phyloP scores from a whole-genome alignment of 2,329 filamentous ascomycete species.

The Fusarium coffeatum region DNA sequence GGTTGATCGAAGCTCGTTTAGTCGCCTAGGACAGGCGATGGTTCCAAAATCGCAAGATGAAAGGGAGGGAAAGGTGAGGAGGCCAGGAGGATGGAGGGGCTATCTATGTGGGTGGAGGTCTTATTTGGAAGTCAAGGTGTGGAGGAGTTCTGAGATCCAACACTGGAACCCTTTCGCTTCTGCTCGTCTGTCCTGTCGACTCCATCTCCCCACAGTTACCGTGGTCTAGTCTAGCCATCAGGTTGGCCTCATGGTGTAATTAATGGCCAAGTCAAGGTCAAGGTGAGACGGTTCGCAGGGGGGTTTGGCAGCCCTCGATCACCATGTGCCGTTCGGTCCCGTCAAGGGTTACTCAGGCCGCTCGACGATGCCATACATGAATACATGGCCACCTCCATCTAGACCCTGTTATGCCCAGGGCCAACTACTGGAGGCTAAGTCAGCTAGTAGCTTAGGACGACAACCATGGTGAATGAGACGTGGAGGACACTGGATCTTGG shows the following conservation, averaged over 20 bases:
- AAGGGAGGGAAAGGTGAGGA: conserved; percentile 43
- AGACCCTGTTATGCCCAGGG: conserved; percentile 30
- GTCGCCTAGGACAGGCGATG: conserved; percentile 43
- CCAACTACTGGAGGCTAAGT: conserved; percentile 28
- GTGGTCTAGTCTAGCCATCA: conserved; percentile 38
- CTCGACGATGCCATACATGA: conserved; percentile 32
- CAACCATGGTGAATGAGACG: conserved; percentile 36
- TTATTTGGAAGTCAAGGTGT: conserved; percentile 49
- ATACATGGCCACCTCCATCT: conserved; percentile 27
- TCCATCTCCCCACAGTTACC: conserved; percentile 46
- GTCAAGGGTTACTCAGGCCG: conserved; percentile 36
- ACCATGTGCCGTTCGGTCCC: conserved; percentile 42
- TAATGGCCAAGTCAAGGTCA: conserved; percentile 39
- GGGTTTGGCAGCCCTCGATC: conserved; percentile 24
- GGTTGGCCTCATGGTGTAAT: conserved; percentile 36
- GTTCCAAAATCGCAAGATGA: conserved; percentile 42
- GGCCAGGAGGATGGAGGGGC: conserved; percentile 49
- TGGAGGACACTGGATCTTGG: conserved; percentile 37
- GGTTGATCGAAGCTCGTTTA: conserved; percentile 47
- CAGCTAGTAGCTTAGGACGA: conserved; percentile 30
- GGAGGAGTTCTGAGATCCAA: conserved; percentile 44
- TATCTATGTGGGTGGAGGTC: conserved; percentile 47
- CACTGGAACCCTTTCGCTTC: conserved; percentile 34
- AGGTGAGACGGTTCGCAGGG: conserved; percentile 31
- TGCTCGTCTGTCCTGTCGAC: conserved; percentile 33